Evolutionary conservation across 2,329 filamentous ascomycete genomes (phyloP).

Genomic region (Thielaviopsis populi): DNA sequence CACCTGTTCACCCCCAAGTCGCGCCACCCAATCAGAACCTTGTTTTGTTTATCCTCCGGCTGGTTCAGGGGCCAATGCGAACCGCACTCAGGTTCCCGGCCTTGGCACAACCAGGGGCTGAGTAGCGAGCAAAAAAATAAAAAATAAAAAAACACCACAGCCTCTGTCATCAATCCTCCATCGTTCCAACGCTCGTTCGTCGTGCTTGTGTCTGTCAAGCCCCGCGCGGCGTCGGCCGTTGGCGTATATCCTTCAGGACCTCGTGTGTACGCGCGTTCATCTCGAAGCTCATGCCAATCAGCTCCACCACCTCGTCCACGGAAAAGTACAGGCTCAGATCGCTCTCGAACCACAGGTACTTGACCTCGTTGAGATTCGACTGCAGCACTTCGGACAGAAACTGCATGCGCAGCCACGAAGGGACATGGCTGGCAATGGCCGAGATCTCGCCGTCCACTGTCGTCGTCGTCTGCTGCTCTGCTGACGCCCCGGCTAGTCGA

Average conservation of each 20-base stretch:
- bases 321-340: constrained; percentile 50
- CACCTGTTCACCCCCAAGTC: neutral
- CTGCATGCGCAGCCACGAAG: constrained; percentile 48
- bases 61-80: neutral
- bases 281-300: constrained; percentile 50
- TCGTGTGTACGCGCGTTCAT: constrained; percentile 44
- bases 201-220: too few species aligned
- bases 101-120: neutral
- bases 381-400: constrained; percentile 50
- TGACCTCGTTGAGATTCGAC: constrained; percentile 49
- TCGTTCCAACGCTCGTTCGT: too few species aligned
- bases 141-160: too few species aligned
- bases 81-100: neutral
- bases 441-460: constrained; percentile 31
- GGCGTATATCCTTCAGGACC: constrained; percentile 42
- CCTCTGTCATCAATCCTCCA: too few species aligned
- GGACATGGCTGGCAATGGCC: constrained; percentile 44
- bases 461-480: constrained; percentile 6
- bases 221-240: constrained; percentile 29
- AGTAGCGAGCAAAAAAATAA: neutral
- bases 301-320: constrained; percentile 44
- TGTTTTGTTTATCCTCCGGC: neutral
- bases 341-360: constrained; percentile 49
- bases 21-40: neutral
- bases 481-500: constrained; percentile 21